Percentiles rank a stretch among this genome's conserved stretches.
phyloP scores from a whole-genome alignment of 2,329 filamentous ascomycete species.

The Penicillium digitatum region DNA sequence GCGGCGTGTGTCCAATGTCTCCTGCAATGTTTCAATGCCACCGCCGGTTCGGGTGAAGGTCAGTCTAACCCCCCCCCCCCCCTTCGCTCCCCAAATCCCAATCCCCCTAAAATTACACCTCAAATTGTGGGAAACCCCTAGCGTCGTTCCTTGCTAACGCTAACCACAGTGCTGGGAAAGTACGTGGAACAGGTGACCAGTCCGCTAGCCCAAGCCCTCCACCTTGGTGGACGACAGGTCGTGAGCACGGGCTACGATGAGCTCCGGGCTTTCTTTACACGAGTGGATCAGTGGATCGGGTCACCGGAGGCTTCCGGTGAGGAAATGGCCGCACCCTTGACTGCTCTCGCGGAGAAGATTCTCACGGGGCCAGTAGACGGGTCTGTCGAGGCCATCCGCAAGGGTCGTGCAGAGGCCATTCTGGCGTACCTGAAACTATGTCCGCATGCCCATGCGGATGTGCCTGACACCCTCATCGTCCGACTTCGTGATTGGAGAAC shows the following conservation, averaged over 20 bases:
- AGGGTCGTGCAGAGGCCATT: constrained; percentile 37
- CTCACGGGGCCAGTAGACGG: constrained; percentile 34
- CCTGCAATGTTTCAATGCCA: constrained; percentile 37
- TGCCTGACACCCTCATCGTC: constrained; percentile 19
- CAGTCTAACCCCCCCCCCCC: constrained; percentile 8
- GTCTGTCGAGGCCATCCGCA: constrained; percentile 37
- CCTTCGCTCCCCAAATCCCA: background rate
- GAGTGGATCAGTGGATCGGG: constrained; percentile 25
- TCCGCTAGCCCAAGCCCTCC: constrained; percentile 30
- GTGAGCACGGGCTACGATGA: constrained; percentile 36
- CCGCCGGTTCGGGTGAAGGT: constrained; percentile 25
- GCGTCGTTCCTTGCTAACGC: constrained; percentile 25
- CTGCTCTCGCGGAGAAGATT: constrained; percentile 26
- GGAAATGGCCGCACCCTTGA: constrained; percentile 26
- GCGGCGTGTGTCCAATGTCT: constrained; percentile 40
- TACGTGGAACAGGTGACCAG: constrained; percentile 30
- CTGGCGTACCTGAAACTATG: constrained; percentile 30
- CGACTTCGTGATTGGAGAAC: constrained; percentile 34
- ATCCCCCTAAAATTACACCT: background rate
- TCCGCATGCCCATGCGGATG: constrained; percentile 11
- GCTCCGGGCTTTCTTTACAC: constrained; percentile 32
- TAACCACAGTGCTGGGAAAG: constrained; percentile 29
- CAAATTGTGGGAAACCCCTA: constrained; percentile 13
- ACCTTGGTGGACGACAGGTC: constrained; percentile 33
- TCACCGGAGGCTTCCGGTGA: constrained; percentile 18